These are phyloP conservation scores for Rostrohypoxylon terebratum DNA, from an alignment of 495 filamentous ascomycete species.

Conservation along the genomic window DNA sequence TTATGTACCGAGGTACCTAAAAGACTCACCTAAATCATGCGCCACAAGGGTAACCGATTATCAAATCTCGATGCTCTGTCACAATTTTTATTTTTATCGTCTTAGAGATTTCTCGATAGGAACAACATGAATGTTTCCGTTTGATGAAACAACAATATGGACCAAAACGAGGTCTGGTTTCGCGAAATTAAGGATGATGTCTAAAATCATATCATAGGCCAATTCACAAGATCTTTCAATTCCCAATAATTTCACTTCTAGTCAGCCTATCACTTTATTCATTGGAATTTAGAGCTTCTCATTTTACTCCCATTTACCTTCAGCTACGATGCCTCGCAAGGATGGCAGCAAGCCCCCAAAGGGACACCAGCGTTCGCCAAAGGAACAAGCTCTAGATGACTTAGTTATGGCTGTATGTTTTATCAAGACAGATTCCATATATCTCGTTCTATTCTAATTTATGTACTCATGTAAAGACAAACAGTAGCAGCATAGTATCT, in stretches of 20 bases:
- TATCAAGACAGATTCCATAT: conserved; percentile 7
- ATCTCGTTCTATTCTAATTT: conserved; percentile 30
- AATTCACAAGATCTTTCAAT: neutral
- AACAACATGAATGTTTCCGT: neutral
- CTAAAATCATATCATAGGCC: neutral
- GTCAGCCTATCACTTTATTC: neutral
- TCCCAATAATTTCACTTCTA: conserved; percentile 1
- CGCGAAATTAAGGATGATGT: neutral
- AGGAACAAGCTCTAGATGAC: conserved; percentile 65
- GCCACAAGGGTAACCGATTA: conserved; percentile 3
- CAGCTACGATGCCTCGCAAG: conserved; percentile 25
- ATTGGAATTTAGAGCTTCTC: too few relatives aligned
- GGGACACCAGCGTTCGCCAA: conserved; percentile 39
- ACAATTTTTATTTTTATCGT: conserved; percentile 3
- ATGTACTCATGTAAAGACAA: conserved; percentile 68
- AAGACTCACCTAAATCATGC: neutral
- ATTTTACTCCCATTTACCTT: neutral
- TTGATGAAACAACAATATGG: neutral
- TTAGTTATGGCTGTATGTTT: conserved; percentile 75
- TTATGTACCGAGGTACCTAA: conserved; percentile 10
- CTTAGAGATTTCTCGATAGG: neutral
- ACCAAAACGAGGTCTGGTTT: neutral
- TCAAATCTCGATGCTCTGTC: conserved; percentile 1
- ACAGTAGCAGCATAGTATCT: conserved; percentile 88
- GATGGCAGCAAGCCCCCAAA: conserved; percentile 52